phyloP scores from a whole-genome alignment of 202 grass and related monocot species.

The Carex arenaria region DNA sequence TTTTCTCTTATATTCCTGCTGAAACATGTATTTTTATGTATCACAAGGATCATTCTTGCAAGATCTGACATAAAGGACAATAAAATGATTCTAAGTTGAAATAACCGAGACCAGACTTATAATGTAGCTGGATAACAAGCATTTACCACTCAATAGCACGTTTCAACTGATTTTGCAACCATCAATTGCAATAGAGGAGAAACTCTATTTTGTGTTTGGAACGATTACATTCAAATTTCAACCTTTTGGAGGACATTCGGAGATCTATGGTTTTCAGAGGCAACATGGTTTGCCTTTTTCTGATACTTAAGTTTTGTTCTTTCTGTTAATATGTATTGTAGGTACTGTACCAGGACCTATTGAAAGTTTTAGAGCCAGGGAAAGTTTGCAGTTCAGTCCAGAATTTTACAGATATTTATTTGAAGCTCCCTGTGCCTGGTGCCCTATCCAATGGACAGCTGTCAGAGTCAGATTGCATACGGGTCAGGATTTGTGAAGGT shows the following conservation, averaged over 20 bases:
- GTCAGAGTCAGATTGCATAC: constrained; percentile 85
- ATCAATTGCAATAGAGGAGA: not conserved
- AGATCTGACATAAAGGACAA: not conserved
- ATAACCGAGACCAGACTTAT: not conserved
- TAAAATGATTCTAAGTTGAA: not conserved
- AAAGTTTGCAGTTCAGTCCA: constrained; percentile 95
- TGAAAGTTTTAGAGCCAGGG: constrained; percentile 72
- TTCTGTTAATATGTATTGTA: constrained; percentile 31
- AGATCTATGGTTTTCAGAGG: not conserved
- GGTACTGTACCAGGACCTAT: constrained; percentile 79
- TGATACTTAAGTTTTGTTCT: constrained; percentile 2
- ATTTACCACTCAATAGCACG: not conserved
- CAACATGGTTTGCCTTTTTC: not conserved
- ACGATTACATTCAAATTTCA: not conserved
- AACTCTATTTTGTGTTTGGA: not conserved
- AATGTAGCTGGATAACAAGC: not conserved
- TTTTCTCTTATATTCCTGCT: constrained; percentile 12
- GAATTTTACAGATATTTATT: constrained; percentile 94
- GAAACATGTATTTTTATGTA: not conserved
- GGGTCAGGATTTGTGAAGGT: constrained; percentile 99
- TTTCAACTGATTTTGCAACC: not conserved
- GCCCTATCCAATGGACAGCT: constrained; percentile 68
- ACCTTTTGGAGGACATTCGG: not conserved
- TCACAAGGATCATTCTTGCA: not conserved
- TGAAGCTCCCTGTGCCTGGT: constrained; percentile 76